Percentiles rank a stretch among this genome's conserved stretches.
Conservation (phyloP, 176 grass and related monocot genomes). For the Carex kokanica region DNA sequence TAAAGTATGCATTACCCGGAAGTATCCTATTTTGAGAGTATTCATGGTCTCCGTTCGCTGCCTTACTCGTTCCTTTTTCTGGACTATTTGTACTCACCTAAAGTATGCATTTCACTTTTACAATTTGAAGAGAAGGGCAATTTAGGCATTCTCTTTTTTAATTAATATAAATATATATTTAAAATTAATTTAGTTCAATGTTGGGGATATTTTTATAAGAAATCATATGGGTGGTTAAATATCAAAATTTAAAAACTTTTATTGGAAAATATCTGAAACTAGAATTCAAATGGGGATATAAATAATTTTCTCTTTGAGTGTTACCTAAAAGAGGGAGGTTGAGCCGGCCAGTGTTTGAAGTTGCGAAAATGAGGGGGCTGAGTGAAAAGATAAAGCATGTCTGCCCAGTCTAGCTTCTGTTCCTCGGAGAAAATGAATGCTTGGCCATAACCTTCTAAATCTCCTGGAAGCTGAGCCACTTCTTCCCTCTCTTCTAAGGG, state of each 20-base stretch:
- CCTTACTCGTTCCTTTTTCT: neutral
- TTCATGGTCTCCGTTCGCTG: neutral
- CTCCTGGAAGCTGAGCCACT: conserved; percentile 35
- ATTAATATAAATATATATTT: neutral
- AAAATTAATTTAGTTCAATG: neutral
- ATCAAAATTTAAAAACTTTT: neutral
- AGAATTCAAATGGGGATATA: neutral
- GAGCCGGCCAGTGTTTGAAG: conserved; percentile 39
- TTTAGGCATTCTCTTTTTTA: neutral
- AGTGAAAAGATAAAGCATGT: conserved; percentile 29
- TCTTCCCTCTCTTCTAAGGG: conserved; percentile 32
- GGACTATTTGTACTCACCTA: neutral
- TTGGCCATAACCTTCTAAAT: conserved; percentile 55
- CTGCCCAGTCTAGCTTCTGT: conserved; percentile 60
- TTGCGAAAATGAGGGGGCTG: conserved; percentile 36
- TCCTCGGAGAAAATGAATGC: conserved; percentile 33
- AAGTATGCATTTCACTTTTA: neutral
- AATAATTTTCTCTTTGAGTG: neutral
- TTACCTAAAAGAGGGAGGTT: conserved; percentile 42
- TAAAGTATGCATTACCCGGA: neutral
- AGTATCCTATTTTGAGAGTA: neutral
- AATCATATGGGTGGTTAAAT: neutral
- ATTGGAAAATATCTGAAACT: neutral
- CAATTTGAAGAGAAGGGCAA: neutral
- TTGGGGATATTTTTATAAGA: neutral